These are phyloP conservation scores for Diaporthe destruens DNA, from an alignment of 2,329 filamentous ascomycete species.

Conservation along the genomic window DNA sequence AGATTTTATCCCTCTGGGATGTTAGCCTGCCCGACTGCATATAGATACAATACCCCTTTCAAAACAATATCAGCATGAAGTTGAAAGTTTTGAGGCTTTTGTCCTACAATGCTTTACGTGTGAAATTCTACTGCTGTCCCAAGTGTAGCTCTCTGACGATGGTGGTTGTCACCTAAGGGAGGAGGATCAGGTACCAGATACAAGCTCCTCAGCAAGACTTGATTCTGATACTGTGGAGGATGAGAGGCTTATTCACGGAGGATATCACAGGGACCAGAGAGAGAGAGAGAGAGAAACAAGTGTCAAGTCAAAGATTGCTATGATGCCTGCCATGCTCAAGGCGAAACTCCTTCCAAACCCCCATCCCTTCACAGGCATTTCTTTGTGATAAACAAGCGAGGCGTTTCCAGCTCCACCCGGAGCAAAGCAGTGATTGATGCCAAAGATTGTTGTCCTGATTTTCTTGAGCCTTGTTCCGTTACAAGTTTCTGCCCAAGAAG, in stretches of 20 bases:
- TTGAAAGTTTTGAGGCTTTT: not conserved
- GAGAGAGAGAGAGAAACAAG: not conserved
- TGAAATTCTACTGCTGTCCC: not conserved
- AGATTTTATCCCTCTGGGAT: constrained; percentile 9
- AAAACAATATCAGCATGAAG: constrained; percentile 34
- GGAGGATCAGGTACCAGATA: not conserved
- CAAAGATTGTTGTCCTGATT: not conserved
- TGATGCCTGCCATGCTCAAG: not conserved
- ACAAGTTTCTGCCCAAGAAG: not conserved
- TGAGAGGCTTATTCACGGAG: not conserved
- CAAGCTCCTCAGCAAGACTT: not conserved
- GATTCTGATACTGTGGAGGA: not conserved
- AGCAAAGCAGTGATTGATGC: not conserved
- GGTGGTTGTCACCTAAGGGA: not conserved
- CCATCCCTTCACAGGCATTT: not conserved
- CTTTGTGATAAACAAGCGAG: not conserved
- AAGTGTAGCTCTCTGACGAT: no score
- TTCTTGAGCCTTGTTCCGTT: not conserved
- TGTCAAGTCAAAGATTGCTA: not conserved
- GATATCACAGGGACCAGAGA: not conserved
- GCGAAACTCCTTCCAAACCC: no score
- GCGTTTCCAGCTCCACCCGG: not conserved
- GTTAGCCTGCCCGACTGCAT: constrained; percentile 26
- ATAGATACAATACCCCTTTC: constrained; percentile 34
- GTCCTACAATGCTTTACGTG: not conserved